Base-by-base conservation (phyloP, 108 stramenopile species). In the Parmales sp. region DNA sequence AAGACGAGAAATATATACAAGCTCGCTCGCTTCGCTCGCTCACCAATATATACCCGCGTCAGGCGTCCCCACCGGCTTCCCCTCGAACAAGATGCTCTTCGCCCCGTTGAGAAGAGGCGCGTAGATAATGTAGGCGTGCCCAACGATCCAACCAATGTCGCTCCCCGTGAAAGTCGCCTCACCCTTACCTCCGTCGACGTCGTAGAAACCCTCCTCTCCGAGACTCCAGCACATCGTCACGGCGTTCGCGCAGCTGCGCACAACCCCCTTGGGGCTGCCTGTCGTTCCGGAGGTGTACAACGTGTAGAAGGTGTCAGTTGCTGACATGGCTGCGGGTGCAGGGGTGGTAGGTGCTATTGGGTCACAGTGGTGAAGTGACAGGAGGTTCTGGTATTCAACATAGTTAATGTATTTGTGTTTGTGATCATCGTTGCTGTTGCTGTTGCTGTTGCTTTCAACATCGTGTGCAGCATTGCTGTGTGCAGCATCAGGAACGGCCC, bases 31-130 rank as follows among this genome's bases (percentile, higher is more conserved):
- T 31, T 83, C 80, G 45, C 86, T 74, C 8, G 83, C 63, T 26
- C 87, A 63, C 89, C 89, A 90, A 63, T 83, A 88, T 0, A 74
- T 83, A 3, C 82, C 82, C 2, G 85, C 89, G 74, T 90, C 85
- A 18, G 89, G 89, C 37, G 86, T 84, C 0, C 83, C 81, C 19
- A 86, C 84, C 20, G 89, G 89, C 64, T 90, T 90, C 26, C 89
- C 89, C 66, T 90, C 89, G 72, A 79, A 90, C 41, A 90, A 68
- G 49, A 90, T 65, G 0, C 81, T 75, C 22, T 84, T 83, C 49
- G 81, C 81, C 43, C 87, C 89, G 34, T 82, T 75, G 19, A 88
- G 65, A 5, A 90, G 69, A 16, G 90, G 90, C 5, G 78, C 90
- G 67, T 88, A 91, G 0, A 83, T 82, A 20, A 75, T 72, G 71